phyloP scores from a whole-genome alignment of 768 basidiomycete genomes.

The Pulveroboletus sp. region DNA sequence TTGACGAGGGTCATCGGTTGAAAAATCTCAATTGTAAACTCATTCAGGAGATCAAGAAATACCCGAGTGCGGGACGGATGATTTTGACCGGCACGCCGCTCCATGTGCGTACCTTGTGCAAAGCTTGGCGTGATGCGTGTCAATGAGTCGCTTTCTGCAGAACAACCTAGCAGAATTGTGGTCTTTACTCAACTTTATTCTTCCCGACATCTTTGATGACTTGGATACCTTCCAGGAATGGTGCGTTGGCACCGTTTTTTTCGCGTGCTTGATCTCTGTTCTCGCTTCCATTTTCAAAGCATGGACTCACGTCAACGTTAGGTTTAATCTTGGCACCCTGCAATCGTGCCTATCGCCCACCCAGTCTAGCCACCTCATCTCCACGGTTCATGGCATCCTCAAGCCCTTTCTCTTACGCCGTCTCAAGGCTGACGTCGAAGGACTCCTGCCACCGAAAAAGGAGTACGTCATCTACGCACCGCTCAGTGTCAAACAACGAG shows the following conservation, averaged over 20 bases:
- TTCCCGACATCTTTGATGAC: constrained; percentile 91
- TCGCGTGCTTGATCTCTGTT: not conserved
- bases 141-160: constrained; percentile 37
- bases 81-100: constrained; percentile 95
- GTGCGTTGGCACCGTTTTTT: constrained; percentile 35
- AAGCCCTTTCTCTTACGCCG: constrained; percentile 93
- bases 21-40: constrained; percentile 93
- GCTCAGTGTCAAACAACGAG: constrained; percentile 74
- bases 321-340: constrained; percentile 70
- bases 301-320: constrained; percentile 22
- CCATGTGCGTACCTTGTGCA: constrained; percentile 53
- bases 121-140: not conserved
- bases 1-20: constrained; percentile 91
- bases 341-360: constrained; percentile 51
- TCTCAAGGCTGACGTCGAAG: constrained; percentile 83
- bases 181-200: constrained; percentile 92
- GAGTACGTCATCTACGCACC: constrained; percentile 94
- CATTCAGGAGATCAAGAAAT: constrained; percentile 86
- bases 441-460: constrained; percentile 81
- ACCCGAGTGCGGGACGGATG: constrained; percentile 79
- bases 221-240: constrained; percentile 87
- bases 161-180: constrained; percentile 95
- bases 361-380: constrained; percentile 63
- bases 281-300: not conserved
- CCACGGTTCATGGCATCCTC: constrained; percentile 81